Base-by-base conservation (phyloP, 2,329 filamentous ascomycete species). In the Xylaria sp. region DNA sequence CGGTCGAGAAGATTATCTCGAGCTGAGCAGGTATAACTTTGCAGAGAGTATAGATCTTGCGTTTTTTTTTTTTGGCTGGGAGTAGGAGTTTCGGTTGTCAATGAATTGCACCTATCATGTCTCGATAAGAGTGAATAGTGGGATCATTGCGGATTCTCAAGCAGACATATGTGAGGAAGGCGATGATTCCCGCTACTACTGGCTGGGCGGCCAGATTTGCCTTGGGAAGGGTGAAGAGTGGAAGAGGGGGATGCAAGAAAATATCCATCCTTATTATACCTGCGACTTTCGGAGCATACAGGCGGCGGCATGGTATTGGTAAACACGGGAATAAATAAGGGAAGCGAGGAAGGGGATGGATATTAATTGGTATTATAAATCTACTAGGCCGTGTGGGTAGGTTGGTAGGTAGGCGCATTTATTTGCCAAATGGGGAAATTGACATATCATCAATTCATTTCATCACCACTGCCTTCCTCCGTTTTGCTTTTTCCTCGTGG, bases 1-100 rank as follows among this genome's bases (percentile, higher is more conserved):
- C 84, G 23, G 74, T 96, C 69, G 92, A 96, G 82, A 92, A 90
- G 82, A 82, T 93, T 68, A 84, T 88, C 69, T 86, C 79, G 68
- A 77, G 78, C 49, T 75, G n/a, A n/a, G n/a, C n/a, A 69, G 55
- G 21, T 31, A 31, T 19, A 43, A 37, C 11, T 42, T 21, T 17
- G 8, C 8, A 23, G 15, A 28, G 25, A 4, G 7, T 23, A 15
- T 31, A 31, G 28, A 35, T 33, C 3, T 8, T 25, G 14, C 12
- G 17, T 31, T 19, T 38, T 9, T 58, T n/a, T n/a, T n/a, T n/a
- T n/a, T n/a, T n/a, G n/a, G n/a, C n/a, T n/a, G n/a, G n/a, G n/a
- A n/a, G n/a, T n/a, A n/a, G n/a, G n/a, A n/a, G n/a, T n/a, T n/a
- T n/a, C n/a, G n/a, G n/a, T n/a, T n/a, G n/a, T n/a, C n/a, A n/a